Conservation (phyloP, 2,329 filamentous ascomycete species). For the Pseudogymnoascus sp. region DNA sequence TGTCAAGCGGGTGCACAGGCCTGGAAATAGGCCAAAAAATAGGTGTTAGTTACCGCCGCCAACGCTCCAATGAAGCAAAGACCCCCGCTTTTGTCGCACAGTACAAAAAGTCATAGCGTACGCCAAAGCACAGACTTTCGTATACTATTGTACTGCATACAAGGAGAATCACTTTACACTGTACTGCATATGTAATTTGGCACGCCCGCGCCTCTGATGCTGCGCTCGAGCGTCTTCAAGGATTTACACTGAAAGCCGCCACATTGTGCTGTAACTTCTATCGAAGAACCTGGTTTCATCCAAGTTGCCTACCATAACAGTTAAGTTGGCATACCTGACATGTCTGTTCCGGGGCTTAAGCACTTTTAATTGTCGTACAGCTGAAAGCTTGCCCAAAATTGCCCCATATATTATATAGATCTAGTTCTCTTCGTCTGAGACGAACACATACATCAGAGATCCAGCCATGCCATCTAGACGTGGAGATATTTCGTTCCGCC, state of each 20-base stretch:
- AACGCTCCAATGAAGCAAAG: neutral
- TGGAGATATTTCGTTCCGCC: conserved; percentile 12
- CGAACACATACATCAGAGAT: conserved; percentile 9
- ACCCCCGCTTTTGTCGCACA: too few relatives aligned
- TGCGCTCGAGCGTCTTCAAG: neutral
- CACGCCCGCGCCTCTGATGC: neutral
- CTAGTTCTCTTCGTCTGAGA: neutral
- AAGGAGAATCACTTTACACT: neutral
- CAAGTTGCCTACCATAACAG: neutral
- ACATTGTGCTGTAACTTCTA: neutral
- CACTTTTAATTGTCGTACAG: neutral
- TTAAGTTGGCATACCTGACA: neutral
- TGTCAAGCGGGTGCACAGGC: neutral
- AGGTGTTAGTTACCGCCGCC: neutral
- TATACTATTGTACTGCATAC: neutral
- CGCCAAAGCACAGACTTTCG: neutral
- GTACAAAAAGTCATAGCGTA: neutral
- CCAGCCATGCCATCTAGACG: conserved; percentile 15
- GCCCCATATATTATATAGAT: neutral
- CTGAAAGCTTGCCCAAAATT: neutral
- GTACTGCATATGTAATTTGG: neutral
- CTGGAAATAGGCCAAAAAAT: neutral
- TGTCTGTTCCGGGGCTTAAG: neutral
- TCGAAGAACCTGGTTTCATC: neutral
- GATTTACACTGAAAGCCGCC: neutral